Evolutionary conservation across 192 early-diverging fungal genomes (phyloP).

Genomic region (Rhizophlyctis rosea): DNA sequence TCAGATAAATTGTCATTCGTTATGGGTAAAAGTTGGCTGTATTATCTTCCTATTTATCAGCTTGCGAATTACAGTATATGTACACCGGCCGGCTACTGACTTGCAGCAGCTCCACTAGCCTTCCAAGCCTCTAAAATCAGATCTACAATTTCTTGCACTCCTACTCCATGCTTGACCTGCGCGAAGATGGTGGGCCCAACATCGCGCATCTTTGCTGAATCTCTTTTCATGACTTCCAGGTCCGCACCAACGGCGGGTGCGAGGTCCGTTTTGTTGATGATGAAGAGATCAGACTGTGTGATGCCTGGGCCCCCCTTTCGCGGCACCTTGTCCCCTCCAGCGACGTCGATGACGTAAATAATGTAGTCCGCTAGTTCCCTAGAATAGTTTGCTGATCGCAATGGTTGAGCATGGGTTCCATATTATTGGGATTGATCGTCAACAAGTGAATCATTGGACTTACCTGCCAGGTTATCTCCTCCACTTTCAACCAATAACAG

Average conservation of each 20-base stretch:
- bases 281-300: slow-evolving; percentile 88
- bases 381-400: slow-evolving; percentile 54
- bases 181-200: slow-evolving; percentile 88
- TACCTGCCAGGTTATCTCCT: slow-evolving; percentile 85
- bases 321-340: slow-evolving; percentile 95
- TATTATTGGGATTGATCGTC: too few relatives aligned
- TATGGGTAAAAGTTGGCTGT: too few relatives aligned
- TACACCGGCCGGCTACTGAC: too few relatives aligned
- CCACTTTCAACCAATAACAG: slow-evolving; percentile 89
- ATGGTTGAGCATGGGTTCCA: too few relatives aligned
- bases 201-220: slow-evolving; percentile 81
- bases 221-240: slow-evolving; percentile 85
- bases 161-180: slow-evolving; percentile 87
- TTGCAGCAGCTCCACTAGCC: slow-evolving; percentile 5
- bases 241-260: slow-evolving; percentile 89
- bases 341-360: slow-evolving; percentile 95
- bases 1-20: too few relatives aligned
- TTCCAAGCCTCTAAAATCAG: slow-evolving; percentile 61
- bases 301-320: slow-evolving; percentile 98
- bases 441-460: background rate
- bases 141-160: slow-evolving; percentile 75
- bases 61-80: too few relatives aligned
- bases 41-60: too few relatives aligned
- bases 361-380: slow-evolving; percentile 81
- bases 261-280: slow-evolving; percentile 97